Evolutionary conservation across 2,329 filamentous ascomycete genomes (phyloP).

Genomic region (Fusarium sp.): DNA sequence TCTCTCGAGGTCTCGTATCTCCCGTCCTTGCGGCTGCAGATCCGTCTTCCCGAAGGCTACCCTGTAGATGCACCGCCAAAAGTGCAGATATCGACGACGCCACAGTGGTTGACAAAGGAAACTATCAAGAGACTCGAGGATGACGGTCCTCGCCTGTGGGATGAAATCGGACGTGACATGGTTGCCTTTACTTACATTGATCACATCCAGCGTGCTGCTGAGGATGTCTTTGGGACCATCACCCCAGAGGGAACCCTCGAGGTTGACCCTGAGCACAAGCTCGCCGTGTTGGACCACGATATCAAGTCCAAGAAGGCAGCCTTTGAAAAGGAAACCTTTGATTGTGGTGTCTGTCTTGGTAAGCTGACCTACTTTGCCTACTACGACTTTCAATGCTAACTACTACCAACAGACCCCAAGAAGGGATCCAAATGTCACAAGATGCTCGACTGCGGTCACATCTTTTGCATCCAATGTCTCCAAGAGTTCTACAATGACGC

Average conservation of each 20-base stretch:
- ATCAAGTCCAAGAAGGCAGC: conserved; percentile 77
- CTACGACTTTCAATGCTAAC: background rate
- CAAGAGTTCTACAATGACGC: conserved; percentile 91
- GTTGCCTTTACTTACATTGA: conserved; percentile 74
- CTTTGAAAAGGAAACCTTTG: conserved; percentile 87
- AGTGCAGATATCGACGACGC: conserved; percentile 64
- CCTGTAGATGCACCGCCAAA: conserved; percentile 64
- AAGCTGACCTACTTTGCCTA: conserved; percentile 39
- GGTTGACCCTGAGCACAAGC: conserved; percentile 70
- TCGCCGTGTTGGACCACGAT: conserved; percentile 82
- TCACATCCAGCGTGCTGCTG: conserved; percentile 68
- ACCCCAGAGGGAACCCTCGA: conserved; percentile 61
- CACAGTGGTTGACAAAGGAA: conserved; percentile 66
- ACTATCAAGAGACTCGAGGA: conserved; percentile 63
- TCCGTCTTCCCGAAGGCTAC: conserved; percentile 69
- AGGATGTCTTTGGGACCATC: conserved; percentile 70
- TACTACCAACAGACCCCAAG: conserved; percentile 75
- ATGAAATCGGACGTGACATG: conserved; percentile 69
- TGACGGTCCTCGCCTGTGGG: conserved; percentile 68
- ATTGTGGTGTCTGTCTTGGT: conserved; percentile 87
- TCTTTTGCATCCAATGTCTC: conserved; percentile 90
- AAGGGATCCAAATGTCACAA: conserved; percentile 86
- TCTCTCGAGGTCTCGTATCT: conserved; percentile 67
- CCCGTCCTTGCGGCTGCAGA: conserved; percentile 66
- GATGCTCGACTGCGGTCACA: conserved; percentile 86